A percentile compares a stretch with the other conserved stretches of the same genome.
Conservation (phyloP, 2,329 filamentous ascomycete genomes). For the Amauroascus niger region DNA sequence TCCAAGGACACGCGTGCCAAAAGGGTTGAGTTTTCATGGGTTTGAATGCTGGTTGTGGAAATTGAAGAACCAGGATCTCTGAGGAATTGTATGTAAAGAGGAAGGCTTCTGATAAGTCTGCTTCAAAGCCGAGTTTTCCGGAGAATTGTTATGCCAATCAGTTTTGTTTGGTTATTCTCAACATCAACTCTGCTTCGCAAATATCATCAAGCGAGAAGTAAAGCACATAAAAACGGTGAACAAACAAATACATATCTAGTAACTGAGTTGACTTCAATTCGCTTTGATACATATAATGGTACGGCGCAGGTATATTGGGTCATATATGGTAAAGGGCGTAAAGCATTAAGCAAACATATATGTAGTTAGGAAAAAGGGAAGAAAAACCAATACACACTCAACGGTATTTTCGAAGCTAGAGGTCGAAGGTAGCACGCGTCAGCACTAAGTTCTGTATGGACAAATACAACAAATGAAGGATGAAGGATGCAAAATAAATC, state of each 20-base stretch:
- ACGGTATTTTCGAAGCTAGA: slow-evolving; percentile 20
- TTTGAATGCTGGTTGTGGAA: no score
- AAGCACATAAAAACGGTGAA: background rate
- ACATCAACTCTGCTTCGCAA: no score
- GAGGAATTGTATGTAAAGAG: no score
- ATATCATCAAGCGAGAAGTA: no score
- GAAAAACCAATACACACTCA: slow-evolving; percentile 2
- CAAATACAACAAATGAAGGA: background rate
- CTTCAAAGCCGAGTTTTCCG: no score
- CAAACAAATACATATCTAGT: background rate
- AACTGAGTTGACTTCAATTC: background rate
- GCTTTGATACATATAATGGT: background rate
- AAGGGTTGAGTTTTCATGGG: no score
- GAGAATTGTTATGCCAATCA: no score
- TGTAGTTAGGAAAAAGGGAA: no score
- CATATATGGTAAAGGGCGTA: background rate
- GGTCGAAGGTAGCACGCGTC: background rate
- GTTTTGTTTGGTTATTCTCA: no score
- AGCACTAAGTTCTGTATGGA: background rate
- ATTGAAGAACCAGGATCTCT: no score
- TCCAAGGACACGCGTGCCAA: no score
- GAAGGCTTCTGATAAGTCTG: no score
- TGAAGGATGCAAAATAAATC: slow-evolving; percentile 4
- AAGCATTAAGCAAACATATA: background rate
- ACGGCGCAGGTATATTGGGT: background rate